Evolutionary conservation across 371 early-diverging fungal species (phyloP).

Genomic region (Mortierella sp.): DNA sequence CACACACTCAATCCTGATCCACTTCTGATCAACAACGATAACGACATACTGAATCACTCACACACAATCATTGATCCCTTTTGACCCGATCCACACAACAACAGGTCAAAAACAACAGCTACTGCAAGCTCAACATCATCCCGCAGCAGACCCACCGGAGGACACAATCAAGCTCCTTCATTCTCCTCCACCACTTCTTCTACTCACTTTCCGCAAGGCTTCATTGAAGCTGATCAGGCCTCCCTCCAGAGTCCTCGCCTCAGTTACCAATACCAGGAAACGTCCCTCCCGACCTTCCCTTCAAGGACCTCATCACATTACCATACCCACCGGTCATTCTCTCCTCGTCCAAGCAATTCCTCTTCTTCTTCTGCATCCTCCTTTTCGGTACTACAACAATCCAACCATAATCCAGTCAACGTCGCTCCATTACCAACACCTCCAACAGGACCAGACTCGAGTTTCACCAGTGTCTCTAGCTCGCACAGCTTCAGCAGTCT

Average conservation of each 20-base stretch:
- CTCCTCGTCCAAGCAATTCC: neutral
- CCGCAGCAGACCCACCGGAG: neutral
- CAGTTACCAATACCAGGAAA: constrained; percentile 3
- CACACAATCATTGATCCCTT: neutral
- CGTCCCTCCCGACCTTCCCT: constrained; percentile 16
- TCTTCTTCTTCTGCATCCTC: neutral
- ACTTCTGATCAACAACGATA: neutral
- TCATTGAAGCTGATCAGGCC: neutral
- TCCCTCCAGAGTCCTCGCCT: neutral
- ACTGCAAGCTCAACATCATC: neutral
- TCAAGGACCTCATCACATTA: constrained; percentile 23
- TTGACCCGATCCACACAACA: neutral
- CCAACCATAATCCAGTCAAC: neutral
- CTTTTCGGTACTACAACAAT: neutral
- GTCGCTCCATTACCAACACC: constrained; percentile 2
- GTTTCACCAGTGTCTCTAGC: constrained; percentile 39
- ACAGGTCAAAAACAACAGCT: neutral
- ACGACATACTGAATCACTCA: neutral
- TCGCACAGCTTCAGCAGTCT: constrained; percentile 40
- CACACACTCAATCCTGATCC: neutral
- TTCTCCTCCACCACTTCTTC: neutral
- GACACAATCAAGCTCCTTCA: neutral
- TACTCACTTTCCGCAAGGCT: neutral
- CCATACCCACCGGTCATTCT: constrained; percentile 3
- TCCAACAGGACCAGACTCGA: constrained; percentile 29